A percentile compares a stretch with the other conserved stretches of the same genome.
Conservation (phyloP, 2,329 filamentous ascomycete species). For the Scedosporium minutisporum region DNA sequence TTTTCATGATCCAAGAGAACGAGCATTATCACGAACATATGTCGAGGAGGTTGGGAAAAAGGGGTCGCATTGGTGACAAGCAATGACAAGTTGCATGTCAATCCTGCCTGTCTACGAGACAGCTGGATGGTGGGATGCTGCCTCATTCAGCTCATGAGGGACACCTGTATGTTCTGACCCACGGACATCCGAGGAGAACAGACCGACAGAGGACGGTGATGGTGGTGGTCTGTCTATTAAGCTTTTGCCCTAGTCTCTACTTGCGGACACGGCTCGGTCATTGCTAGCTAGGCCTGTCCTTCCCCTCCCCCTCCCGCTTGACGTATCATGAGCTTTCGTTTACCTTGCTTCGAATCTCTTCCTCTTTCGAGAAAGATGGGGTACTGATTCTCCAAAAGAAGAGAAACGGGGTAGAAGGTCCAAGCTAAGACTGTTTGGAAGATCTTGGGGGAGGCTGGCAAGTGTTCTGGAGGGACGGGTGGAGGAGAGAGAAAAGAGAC, state of each 20-base stretch:
- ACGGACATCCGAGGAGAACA: background rate
- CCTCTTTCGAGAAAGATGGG: background rate
- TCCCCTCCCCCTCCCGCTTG: background rate
- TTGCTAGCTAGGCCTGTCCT: background rate
- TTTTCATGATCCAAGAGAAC: too few relatives aligned
- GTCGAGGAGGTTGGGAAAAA: too few relatives aligned
- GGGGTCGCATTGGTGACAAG: too few relatives aligned
- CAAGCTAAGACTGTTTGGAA: background rate
- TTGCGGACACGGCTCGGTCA: background rate
- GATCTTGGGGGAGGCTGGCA: background rate
- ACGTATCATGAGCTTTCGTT: background rate
- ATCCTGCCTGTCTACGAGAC: background rate
- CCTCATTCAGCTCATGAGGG: background rate
- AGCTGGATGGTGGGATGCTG: background rate
- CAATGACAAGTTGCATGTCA: too few relatives aligned
- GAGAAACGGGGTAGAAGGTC: background rate
- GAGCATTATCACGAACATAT: too few relatives aligned
- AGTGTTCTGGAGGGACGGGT: too few relatives aligned
- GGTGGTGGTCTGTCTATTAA: background rate
- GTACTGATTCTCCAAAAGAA: background rate
- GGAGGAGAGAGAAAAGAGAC: background rate
- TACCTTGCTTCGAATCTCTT: background rate
- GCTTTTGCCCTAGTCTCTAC: background rate
- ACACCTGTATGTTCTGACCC: background rate
- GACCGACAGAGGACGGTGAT: too few relatives aligned